phyloP scores from a whole-genome alignment of 208 protist genomes.

The Trypanosoma boissoni region DNA sequence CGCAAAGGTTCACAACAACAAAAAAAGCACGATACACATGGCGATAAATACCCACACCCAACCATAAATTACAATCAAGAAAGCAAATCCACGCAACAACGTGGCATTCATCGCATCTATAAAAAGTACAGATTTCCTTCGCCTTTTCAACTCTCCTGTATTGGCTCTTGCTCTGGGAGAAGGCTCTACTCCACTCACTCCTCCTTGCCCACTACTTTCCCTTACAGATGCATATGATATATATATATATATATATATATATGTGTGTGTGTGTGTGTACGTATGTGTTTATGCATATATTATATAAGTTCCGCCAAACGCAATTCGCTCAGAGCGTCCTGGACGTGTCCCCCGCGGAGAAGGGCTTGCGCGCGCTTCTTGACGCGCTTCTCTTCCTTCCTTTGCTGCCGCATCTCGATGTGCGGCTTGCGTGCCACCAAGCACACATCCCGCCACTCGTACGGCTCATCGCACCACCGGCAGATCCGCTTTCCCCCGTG shows the following conservation, averaged over 20 bases:
- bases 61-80: too few relatives aligned
- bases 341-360: conserved; percentile 32
- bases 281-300: background rate
- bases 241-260: conserved; percentile 13
- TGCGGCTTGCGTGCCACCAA: conserved; percentile 27
- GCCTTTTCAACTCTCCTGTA: too few relatives aligned
- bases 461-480: conserved; percentile 33
- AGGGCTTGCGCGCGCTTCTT: conserved; percentile 50
- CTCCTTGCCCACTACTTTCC: too few relatives aligned
- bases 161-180: too few relatives aligned
- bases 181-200: too few relatives aligned
- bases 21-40: too few relatives aligned
- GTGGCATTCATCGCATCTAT: too few relatives aligned
- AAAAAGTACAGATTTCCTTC: too few relatives aligned
- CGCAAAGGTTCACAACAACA: too few relatives aligned
- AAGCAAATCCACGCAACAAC: too few relatives aligned
- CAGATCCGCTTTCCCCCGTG: conserved; percentile 29
- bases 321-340: conserved; percentile 43
- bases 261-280: background rate
- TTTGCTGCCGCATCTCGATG: conserved; percentile 28
- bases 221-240: background rate
- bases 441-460: conserved; percentile 31
- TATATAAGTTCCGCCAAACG: conserved; percentile 3
- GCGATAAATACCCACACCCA: too few relatives aligned
- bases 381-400: conserved; percentile 40